These are phyloP conservation scores for Penicillium steckii DNA, from an alignment of 495 filamentous ascomycete genomes.

Conservation along the genomic window DNA sequence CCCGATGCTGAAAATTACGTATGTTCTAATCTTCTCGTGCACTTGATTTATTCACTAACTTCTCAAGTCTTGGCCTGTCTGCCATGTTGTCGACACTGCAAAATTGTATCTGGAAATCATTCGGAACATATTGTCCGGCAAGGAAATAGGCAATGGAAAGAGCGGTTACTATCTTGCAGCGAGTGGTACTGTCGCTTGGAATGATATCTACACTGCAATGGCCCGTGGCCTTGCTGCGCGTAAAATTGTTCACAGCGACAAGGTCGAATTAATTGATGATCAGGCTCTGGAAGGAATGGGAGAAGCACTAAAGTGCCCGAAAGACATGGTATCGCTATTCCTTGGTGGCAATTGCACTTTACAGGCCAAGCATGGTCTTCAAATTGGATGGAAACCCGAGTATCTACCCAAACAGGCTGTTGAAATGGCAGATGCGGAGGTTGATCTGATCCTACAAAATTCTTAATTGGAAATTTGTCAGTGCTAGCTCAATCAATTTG, in stretches of 20 bases:
- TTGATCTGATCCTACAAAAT: slow-evolving; percentile 32
- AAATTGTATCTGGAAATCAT: slow-evolving; percentile 43
- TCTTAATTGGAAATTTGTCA: no score
- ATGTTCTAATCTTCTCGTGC: slow-evolving; percentile 5
- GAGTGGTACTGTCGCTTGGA: slow-evolving; percentile 45
- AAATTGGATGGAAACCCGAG: slow-evolving; percentile 43
- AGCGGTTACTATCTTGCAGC: slow-evolving; percentile 51
- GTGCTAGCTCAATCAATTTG: no score
- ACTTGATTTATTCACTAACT: neutral
- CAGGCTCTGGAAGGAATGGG: slow-evolving; percentile 35
- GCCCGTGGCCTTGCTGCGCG: slow-evolving; percentile 38
- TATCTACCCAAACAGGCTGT: slow-evolving; percentile 39
- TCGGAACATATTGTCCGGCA: slow-evolving; percentile 36
- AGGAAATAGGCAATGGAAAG: slow-evolving; percentile 36
- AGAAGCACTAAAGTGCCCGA: slow-evolving; percentile 27
- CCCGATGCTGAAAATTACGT: slow-evolving; percentile 35
- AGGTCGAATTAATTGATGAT: slow-evolving; percentile 31
- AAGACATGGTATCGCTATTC: slow-evolving; percentile 31
- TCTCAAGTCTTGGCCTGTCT: slow-evolving; percentile 47
- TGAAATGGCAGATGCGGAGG: slow-evolving; percentile 37
- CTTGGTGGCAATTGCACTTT: slow-evolving; percentile 45
- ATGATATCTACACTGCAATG: slow-evolving; percentile 44
- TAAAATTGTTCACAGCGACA: slow-evolving; percentile 29
- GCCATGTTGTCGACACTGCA: slow-evolving; percentile 44
- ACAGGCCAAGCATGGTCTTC: slow-evolving; percentile 30